Evolutionary conservation across 768 basidiomycete species (phyloP).

Genomic region (Leucogyrophana mollusca): DNA sequence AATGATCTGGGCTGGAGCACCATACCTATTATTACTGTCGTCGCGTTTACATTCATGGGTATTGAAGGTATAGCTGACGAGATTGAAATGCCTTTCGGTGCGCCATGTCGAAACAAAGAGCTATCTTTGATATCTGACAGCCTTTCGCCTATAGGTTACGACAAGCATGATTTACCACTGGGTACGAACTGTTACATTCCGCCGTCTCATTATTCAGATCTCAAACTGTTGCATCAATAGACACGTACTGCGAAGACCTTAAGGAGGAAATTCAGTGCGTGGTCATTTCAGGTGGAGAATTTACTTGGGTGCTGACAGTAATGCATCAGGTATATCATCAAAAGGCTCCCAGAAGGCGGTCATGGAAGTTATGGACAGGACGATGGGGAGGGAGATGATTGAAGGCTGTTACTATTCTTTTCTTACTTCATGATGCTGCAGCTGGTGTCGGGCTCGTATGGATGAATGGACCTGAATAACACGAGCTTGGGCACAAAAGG

Average conservation of each 20-base stretch:
- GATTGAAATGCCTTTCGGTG: constrained; percentile 94
- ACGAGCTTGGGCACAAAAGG: constrained; percentile 1
- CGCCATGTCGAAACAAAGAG: constrained; percentile 13
- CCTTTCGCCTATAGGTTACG: constrained; percentile 41
- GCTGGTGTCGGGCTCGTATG: background rate
- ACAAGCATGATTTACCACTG: constrained; percentile 70
- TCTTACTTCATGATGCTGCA: background rate
- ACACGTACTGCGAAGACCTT: constrained; percentile 83
- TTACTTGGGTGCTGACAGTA: constrained; percentile 8
- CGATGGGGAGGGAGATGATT: constrained; percentile 83
- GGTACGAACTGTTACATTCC: constrained; percentile 42
- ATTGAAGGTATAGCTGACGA: constrained; percentile 95
- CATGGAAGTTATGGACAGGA: constrained; percentile 72
- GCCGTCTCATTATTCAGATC: background rate
- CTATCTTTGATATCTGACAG: constrained; percentile 6
- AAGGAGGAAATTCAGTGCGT: constrained; percentile 82
- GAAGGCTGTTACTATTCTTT: constrained; percentile 16
- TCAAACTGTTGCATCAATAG: constrained; percentile 31
- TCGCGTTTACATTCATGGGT: constrained; percentile 90
- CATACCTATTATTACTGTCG: constrained; percentile 81
- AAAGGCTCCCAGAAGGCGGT: constrained; percentile 71
- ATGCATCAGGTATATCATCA: constrained; percentile 58
- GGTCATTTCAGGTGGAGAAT: background rate
- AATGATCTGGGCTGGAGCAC: constrained; percentile 81
- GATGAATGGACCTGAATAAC: background rate